Conservation (phyloP, 2,329 filamentous ascomycete species). For the Paraphaeosphaeria sporulosa region DNA sequence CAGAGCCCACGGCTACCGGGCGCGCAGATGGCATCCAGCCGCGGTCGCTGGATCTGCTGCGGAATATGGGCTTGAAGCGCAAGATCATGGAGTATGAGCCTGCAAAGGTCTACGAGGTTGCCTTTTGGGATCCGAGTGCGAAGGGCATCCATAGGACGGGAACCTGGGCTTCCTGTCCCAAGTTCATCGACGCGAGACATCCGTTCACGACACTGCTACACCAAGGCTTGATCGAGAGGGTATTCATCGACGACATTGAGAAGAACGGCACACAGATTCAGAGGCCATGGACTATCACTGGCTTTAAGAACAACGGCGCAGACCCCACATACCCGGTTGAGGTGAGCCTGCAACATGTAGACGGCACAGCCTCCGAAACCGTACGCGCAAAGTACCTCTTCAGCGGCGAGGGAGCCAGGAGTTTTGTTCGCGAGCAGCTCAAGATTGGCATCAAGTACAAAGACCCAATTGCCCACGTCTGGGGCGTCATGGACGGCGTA, state of each 20-base stretch:
- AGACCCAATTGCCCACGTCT: conserved; percentile 69
- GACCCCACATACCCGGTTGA: conserved; percentile 79
- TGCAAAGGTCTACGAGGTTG: conserved; percentile 80
- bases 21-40: conserved; percentile 93
- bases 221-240: conserved; percentile 68
- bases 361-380: conserved; percentile 74
- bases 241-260: conserved; percentile 68
- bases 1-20: conserved; percentile 84
- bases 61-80: conserved; percentile 89
- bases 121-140: conserved; percentile 68
- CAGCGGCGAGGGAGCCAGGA: conserved; percentile 68
- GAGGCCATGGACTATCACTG: conserved; percentile 68
- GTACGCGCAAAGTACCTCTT: conserved; percentile 69
- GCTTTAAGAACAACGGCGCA: conserved; percentile 66
- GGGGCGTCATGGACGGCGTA: conserved; percentile 73
- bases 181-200: conserved; percentile 74
- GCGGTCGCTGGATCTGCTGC: conserved; percentile 82
- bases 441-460: conserved; percentile 71
- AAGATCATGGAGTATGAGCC: conserved; percentile 87
- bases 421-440: conserved; percentile 68
- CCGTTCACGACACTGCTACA: conserved; percentile 70
- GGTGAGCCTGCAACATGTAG: conserved; percentile 78
- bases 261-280: conserved; percentile 65
- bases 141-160: conserved; percentile 66
- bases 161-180: conserved; percentile 86